phyloP scores from a whole-genome alignment of 2,329 filamentous ascomycete genomes.

The Cytospora chrysosperma region DNA sequence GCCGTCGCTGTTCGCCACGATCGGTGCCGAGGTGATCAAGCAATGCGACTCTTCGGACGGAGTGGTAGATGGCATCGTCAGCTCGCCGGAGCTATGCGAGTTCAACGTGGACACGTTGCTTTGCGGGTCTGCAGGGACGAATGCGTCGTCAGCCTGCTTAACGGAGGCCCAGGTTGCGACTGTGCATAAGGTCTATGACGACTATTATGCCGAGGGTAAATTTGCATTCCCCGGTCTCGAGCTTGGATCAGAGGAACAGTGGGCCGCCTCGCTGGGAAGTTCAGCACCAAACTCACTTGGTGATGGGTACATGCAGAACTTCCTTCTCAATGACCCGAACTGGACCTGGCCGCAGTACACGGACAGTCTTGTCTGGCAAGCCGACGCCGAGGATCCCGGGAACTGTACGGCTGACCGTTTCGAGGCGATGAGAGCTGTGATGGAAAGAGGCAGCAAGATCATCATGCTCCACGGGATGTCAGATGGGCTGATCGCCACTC shows the following conservation, averaged over 20 bases:
- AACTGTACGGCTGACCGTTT: constrained; percentile 32
- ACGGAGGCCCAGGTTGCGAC: constrained; percentile 36
- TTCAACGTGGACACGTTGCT: constrained; percentile 35
- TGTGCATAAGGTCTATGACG: constrained; percentile 32
- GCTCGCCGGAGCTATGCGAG: constrained; percentile 26
- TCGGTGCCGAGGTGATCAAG: constrained; percentile 38
- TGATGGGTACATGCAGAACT: constrained; percentile 31
- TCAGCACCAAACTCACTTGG: constrained; percentile 28
- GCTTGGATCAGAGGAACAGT: constrained; percentile 43
- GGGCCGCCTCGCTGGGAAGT: constrained; percentile 27
- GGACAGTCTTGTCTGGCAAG: constrained; percentile 29
- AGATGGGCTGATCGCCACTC: constrained; percentile 38
- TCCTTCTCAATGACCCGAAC: constrained; percentile 31
- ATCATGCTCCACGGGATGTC: constrained; percentile 43
- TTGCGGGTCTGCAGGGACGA: constrained; percentile 21
- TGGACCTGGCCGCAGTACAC: constrained; percentile 35
- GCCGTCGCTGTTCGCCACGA: constrained; percentile 38
- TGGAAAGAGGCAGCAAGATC: constrained; percentile 39
- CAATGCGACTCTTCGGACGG: constrained; percentile 44
- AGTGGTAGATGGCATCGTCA: constrained; percentile 42
- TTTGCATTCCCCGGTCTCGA: constrained; percentile 38
- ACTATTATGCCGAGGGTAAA: constrained; percentile 24
- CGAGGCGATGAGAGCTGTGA: constrained; percentile 31
- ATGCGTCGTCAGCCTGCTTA: constrained; percentile 18
- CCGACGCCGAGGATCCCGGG: constrained; percentile 31